Base-by-base conservation (phyloP, 352 stramenopile species). In the Phytopythium mirpurense region DNA sequence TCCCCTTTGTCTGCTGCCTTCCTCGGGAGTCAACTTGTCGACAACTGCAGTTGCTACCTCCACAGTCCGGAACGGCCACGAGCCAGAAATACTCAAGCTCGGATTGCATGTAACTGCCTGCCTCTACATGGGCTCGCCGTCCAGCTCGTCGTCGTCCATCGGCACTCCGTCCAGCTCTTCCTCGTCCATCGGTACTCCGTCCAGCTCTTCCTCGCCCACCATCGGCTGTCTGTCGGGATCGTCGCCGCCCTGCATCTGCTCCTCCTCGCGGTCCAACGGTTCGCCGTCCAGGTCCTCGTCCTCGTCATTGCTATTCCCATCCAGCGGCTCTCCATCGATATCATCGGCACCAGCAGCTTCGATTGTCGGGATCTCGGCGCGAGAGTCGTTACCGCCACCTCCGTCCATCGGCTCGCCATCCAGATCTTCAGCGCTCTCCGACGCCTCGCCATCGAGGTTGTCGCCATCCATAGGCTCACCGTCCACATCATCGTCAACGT, bases 311-410 rank as follows among this genome's bases (percentile, higher is more conserved):
- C 10, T 16, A 19, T 44, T 12, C 16, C 54, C 62, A 15, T 78
- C 65, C 15, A 78, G 38, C 24, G 67, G 64, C 38, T 75, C 70
- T 27, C 68, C 73, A 62, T 83, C 69, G n/a, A 84, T n/a, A n/a
- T 67, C 57, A 3, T 69, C 58, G 3, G 67, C 58, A 16, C 63
- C 56, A n/a, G 54, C 61, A 43, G 57, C 61, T 8, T 58, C 44
- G 45, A 67, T 61, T 12, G 62, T 59, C 56, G 65, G 58, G 29
- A 60, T 53, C 40, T 78, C 69, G 10, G 67, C 68, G 50, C 77
- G 63, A 35, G 74, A 21, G 19, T 63, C 63, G 0, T 47, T 55
- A 21, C 60, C 46, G 19, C 62, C 50, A 18, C 59, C 51, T 42
- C 70, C 68, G 14, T 68, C 62, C 56, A 70, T 63, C 40, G 67